Evolutionary conservation across 768 basidiomycete genomes (phyloP).

Genomic region (Podaxis sp.): DNA sequence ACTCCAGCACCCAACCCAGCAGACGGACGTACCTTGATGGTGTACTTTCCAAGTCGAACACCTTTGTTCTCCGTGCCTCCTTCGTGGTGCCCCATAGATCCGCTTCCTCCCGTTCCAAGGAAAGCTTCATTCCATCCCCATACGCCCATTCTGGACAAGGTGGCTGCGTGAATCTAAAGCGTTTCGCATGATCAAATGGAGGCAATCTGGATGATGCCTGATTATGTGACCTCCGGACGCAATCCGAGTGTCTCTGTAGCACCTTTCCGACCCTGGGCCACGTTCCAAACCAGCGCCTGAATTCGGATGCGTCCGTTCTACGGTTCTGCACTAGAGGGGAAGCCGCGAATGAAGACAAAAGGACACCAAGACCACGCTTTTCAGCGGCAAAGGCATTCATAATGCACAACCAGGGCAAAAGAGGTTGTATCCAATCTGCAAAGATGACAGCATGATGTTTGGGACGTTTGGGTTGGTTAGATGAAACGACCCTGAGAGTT

Average conservation of each 20-base stretch:
- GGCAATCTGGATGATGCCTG: slow-evolving; percentile 8
- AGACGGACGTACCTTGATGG: slow-evolving; percentile 21
- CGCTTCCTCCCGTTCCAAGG: slow-evolving; percentile 21
- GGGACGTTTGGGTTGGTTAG: background rate
- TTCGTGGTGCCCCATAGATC: slow-evolving; percentile 7
- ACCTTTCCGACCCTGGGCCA: background rate
- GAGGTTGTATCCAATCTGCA: background rate
- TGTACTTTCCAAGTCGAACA: slow-evolving; percentile 34
- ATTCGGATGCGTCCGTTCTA: background rate
- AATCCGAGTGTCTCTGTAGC: background rate
- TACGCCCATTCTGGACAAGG: slow-evolving; percentile 40
- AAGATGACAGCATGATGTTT: background rate
- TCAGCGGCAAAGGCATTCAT: background rate
- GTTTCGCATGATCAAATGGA: slow-evolving; percentile 18
- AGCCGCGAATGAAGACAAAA: background rate
- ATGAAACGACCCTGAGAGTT: background rate
- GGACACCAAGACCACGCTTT: background rate
- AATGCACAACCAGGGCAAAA: background rate
- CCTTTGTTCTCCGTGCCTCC: slow-evolving; percentile 23
- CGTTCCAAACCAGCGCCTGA: background rate
- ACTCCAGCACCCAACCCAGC: background rate
- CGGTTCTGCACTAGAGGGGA: background rate
- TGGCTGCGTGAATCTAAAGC: slow-evolving; percentile 30
- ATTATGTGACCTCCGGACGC: slow-evolving; percentile 2
- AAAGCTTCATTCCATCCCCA: slow-evolving; percentile 31